These are phyloP conservation scores for Skeletonema tropicum DNA, from an alignment of 108 stramenopile species.

Conservation along the genomic window DNA sequence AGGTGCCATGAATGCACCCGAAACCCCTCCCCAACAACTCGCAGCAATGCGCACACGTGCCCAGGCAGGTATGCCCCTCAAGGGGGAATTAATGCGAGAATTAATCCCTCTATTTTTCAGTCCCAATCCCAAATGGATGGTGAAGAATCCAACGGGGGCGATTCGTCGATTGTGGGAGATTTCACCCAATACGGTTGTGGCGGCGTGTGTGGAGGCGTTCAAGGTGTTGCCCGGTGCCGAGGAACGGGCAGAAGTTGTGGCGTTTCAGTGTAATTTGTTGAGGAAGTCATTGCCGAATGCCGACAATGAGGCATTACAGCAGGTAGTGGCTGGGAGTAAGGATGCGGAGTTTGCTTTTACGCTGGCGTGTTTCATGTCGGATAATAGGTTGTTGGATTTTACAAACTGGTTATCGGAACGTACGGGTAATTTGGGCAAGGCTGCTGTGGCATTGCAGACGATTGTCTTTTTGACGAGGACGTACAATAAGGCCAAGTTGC, in stretches of 20 bases:
- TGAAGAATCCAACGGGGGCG: conserved; percentile 79
- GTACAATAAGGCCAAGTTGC: not conserved
- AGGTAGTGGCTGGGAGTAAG: conserved; percentile 66
- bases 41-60: conserved; percentile 21
- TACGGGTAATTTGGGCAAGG: conserved; percentile 37
- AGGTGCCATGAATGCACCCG: conserved; percentile 22
- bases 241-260: not conserved
- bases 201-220: conserved; percentile 90
- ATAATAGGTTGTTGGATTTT: conserved; percentile 81
- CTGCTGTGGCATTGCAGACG: not conserved
- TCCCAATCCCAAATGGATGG: conserved; percentile 69
- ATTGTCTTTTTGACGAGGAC: not conserved
- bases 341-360: conserved; percentile 85
- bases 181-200: conserved; percentile 83
- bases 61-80: conserved; percentile 80
- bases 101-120: conserved; percentile 93
- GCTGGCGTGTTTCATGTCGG: conserved; percentile 85
- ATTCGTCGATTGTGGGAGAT: conserved; percentile 87
- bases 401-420: conserved; percentile 80
- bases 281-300: conserved; percentile 23
- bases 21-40: conserved; percentile 13
- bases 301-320: not conserved
- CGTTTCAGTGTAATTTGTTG: not conserved
- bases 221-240: conserved; percentile 54
- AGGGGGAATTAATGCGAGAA: conserved; percentile 90